phyloP scores from a whole-genome alignment of 129 eudicot species.

The Artemisia argyi region DNA sequence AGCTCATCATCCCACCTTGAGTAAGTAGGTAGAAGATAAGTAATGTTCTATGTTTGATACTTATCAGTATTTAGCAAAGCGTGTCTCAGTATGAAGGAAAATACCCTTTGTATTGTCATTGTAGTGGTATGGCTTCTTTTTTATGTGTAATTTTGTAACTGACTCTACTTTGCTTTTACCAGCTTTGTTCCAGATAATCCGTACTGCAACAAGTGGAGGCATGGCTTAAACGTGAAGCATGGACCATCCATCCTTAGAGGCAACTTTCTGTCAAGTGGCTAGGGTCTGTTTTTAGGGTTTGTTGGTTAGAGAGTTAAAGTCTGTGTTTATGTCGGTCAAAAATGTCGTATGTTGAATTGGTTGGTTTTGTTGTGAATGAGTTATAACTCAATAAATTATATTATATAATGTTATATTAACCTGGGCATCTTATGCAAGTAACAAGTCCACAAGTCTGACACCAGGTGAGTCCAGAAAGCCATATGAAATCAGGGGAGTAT shows the following conservation, averaged over 20 bases:
- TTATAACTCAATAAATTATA: slow-evolving; percentile 23
- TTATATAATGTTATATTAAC: neutral
- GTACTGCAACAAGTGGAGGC: slow-evolving; percentile 71
- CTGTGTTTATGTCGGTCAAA: slow-evolving; percentile 19
- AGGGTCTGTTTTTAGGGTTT: slow-evolving; percentile 20
- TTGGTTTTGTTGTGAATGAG: slow-evolving; percentile 24
- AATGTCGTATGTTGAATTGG: slow-evolving; percentile 9
- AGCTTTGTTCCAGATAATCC: slow-evolving; percentile 69
- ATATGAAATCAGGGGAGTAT: no score
- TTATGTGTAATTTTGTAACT: neutral
- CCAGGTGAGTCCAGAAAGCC: no score
- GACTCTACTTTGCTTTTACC: slow-evolving; percentile 26
- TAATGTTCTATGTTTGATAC: no score
- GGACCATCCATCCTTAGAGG: slow-evolving; percentile 7
- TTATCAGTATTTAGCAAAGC: neutral
- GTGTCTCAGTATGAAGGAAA: neutral
- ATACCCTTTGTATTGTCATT: neutral
- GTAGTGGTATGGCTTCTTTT: neutral
- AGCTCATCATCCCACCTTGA: no score
- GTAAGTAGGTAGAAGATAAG: no score
- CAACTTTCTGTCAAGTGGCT: slow-evolving; percentile 13
- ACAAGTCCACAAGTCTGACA: no score
- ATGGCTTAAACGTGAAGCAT: slow-evolving; percentile 43
- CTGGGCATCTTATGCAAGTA: no score
- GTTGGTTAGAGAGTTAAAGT: slow-evolving; percentile 19